Evolutionary conservation across 1,139 yeast species (phyloP).

Genomic region (Torulaspora globosa): DNA sequence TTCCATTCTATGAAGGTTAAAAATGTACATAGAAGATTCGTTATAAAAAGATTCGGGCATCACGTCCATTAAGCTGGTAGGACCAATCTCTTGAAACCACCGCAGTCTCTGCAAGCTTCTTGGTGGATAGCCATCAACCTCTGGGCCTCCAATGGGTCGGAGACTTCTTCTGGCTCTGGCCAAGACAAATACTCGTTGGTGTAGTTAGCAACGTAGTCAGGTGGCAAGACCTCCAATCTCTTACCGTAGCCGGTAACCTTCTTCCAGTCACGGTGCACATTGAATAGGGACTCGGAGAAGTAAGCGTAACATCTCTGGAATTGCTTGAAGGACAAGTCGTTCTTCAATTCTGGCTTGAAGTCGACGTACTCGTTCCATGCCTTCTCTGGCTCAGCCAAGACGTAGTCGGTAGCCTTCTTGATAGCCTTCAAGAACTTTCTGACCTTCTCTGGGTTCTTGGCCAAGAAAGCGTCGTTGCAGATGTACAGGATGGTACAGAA

Average conservation of each 20-base stretch:
- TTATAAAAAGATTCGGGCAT: background rate
- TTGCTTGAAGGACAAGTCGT: conserved; percentile 44
- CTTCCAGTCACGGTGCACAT: conserved; percentile 55
- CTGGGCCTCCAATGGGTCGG: conserved; percentile 47
- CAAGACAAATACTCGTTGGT: conserved; percentile 50
- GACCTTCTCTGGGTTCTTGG: conserved; percentile 49
- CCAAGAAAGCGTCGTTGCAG: conserved; percentile 49
- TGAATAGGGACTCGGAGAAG: conserved; percentile 46
- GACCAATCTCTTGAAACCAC: conserved; percentile 48
- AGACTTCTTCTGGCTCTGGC: conserved; percentile 48
- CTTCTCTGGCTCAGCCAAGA: conserved; percentile 43
- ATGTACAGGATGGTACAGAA: conserved; percentile 56
- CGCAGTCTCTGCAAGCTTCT: conserved; percentile 45
- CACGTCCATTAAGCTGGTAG: conserved; percentile 14
- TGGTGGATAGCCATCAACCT: conserved; percentile 47
- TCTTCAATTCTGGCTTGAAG: conserved; percentile 48
- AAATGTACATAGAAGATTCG: conserved; percentile 1
- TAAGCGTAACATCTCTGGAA: conserved; percentile 55
- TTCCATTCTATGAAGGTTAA: conserved; percentile 1
- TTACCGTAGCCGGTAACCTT: conserved; percentile 55
- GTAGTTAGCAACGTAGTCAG: conserved; percentile 49
- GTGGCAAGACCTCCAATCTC: conserved; percentile 50
- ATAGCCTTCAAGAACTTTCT: conserved; percentile 45
- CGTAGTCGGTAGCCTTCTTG: conserved; percentile 49
- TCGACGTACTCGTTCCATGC: conserved; percentile 49